These are phyloP conservation scores for Exophiala dermatitidis DNA, from an alignment of 2,329 filamentous ascomycete genomes.

Conservation along the genomic window DNA sequence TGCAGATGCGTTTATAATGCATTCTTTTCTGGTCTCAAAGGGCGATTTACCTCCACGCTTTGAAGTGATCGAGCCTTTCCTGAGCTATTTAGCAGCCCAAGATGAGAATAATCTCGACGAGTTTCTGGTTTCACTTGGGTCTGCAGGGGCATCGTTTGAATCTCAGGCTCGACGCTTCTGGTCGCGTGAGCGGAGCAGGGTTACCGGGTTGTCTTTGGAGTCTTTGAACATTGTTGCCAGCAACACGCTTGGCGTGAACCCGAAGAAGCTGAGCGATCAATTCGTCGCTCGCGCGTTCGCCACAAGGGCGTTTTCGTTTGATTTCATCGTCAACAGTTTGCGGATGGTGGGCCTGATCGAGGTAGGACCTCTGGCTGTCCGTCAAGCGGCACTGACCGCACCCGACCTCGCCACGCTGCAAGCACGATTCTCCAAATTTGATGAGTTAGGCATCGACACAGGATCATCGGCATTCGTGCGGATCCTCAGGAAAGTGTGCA, in stretches of 20 bases:
- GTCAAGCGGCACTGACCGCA: conserved; percentile 66
- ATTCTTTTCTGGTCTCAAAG: conserved; percentile 37
- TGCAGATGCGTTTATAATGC: conserved; percentile 41
- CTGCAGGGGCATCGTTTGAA: conserved; percentile 25
- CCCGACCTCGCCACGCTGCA: conserved; percentile 50
- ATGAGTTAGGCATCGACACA: conserved; percentile 55
- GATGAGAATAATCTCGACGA: conserved; percentile 13
- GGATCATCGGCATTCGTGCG: conserved; percentile 58
- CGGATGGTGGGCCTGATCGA: conserved; percentile 61
- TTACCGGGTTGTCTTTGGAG: conserved; percentile 26
- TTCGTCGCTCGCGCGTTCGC: conserved; percentile 79
- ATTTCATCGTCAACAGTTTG: conserved; percentile 63
- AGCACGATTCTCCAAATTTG: conserved; percentile 54
- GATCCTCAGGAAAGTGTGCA: conserved; percentile 58
- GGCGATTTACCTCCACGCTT: conserved; percentile 38
- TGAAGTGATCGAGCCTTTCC: conserved; percentile 36
- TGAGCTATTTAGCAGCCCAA: conserved; percentile 35
- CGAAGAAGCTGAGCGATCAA: conserved; percentile 55
- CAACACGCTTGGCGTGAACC: conserved; percentile 20
- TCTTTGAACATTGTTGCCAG: conserved; percentile 24
- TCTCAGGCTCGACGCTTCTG: conserved; percentile 16
- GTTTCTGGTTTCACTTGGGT: conserved; percentile 22
- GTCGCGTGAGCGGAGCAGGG: conserved; percentile 13
- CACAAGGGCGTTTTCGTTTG: conserved; percentile 63
- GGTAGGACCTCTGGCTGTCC: conserved; percentile 69